Evolutionary conservation across 345 rosid species (phyloP), one percentile per base, ranked within the genome.

Genomic region (Hirschfeldia incana): DNA sequence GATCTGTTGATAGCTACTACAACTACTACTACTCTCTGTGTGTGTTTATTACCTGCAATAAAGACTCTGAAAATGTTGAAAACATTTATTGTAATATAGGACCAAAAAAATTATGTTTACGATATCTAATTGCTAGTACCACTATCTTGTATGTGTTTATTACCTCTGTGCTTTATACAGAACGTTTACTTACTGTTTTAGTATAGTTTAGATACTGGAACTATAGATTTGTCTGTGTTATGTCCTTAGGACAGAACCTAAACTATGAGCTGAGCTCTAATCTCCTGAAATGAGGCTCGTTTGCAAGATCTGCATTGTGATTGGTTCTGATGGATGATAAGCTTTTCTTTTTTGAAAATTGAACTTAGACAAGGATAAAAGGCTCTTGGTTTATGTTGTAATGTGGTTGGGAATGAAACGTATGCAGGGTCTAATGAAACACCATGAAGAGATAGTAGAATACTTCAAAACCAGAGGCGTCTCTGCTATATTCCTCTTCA

Each of bases 391-490:
- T 16, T 46, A 42, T 17, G 6, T 42, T 78, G 34, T 72, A 78
- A 78, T 16, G 60, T 36, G 81, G 67, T 28, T 71, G 66, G 15
- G 37, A 9, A 73, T 80, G 67, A 26, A 60, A 79, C 60, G 28
- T 44, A 69, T 69, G 79, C 88, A 93, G 97, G 99, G 98, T 65
- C 84, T 93, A 80, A 84, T 93, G 93, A 92, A 89, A 85, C 81
- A 93, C 67, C 99, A 90, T 72, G 86, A 84, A 75, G 92, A 89
- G 78, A 89, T 96, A 73, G 91, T 85, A 30, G 94, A 96, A 44
- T 96, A 96, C 86, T 92, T 96, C 70, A 92, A 85, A 84, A 88
- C 85, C 42, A 80, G 86, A 55, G 98, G 99, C 5, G 94, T 96
- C 65, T 93, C 98, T 11, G 88, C 94, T 16, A 85, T 96, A 53